phyloP scores from a whole-genome alignment of 495 filamentous ascomycete genomes.

The Tuber umbilicatum region DNA sequence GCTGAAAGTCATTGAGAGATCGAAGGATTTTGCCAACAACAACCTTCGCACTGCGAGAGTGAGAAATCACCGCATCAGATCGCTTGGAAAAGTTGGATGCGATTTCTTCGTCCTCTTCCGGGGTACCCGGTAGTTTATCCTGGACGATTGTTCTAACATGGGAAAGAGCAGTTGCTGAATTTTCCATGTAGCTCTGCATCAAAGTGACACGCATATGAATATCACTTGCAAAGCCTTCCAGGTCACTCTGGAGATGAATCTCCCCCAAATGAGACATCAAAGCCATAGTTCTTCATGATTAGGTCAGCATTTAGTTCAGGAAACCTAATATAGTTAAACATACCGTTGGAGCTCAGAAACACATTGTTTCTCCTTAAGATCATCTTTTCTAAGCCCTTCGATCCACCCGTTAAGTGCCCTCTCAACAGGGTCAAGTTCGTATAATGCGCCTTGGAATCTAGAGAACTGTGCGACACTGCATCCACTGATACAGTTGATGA shows the following conservation, averaged over 20 bases:
- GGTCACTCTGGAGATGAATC: conserved; percentile 62
- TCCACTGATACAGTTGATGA: conserved; percentile 66
- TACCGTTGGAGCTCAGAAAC: conserved; percentile 65
- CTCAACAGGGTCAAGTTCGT: conserved; percentile 91
- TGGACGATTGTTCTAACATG: conserved; percentile 59
- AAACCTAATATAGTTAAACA: neutral
- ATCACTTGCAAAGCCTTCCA: conserved; percentile 74
- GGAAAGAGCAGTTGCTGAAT: conserved; percentile 60
- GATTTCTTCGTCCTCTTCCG: conserved; percentile 57
- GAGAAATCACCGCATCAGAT: conserved; percentile 62
- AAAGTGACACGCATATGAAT: conserved; percentile 62
- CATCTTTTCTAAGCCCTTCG: conserved; percentile 71
- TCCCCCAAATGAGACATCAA: conserved; percentile 79
- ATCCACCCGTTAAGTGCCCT: conserved; percentile 83
- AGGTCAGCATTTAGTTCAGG: neutral
- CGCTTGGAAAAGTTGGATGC: conserved; percentile 62
- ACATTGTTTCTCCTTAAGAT: conserved; percentile 77
- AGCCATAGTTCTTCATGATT: conserved; percentile 54
- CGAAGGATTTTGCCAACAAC: conserved; percentile 71
- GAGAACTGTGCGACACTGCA: conserved; percentile 72
- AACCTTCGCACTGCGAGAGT: conserved; percentile 77
- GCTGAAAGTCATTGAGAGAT: conserved; percentile 69
- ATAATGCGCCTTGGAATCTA: conserved; percentile 65
- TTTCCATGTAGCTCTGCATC: conserved; percentile 78
- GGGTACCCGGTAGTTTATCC: conserved; percentile 50